These are phyloP conservation scores for Porogramme epimiltina DNA, from an alignment of 1,284 basidiomycete genomes.

Conservation along the genomic window DNA sequence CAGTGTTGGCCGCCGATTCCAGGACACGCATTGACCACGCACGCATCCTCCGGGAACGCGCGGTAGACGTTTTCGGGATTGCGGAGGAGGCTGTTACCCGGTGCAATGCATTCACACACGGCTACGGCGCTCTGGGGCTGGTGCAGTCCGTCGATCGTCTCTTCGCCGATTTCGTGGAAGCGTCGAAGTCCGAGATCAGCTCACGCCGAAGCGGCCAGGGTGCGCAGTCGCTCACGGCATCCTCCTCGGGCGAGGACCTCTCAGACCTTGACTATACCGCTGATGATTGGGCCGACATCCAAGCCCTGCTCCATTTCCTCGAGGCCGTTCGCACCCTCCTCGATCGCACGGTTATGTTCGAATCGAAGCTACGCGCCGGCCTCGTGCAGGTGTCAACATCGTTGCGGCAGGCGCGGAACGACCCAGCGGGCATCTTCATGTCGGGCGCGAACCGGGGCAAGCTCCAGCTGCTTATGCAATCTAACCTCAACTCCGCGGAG, in stretches of 20 bases:
- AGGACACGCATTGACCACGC: constrained; percentile 52
- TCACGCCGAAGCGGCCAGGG: constrained; percentile 36
- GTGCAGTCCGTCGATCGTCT: constrained; percentile 74
- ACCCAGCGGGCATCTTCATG: constrained; percentile 54
- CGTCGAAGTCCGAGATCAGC: constrained; percentile 57
- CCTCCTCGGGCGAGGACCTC: constrained; percentile 55
- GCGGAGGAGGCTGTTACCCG: constrained; percentile 80
- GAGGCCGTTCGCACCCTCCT: constrained; percentile 72
- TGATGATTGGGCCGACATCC: constrained; percentile 87
- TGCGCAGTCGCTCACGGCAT: constrained; percentile 31
- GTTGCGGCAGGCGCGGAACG: constrained; percentile 56
- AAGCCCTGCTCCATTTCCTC: constrained; percentile 80
- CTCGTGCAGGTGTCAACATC: constrained; percentile 60
- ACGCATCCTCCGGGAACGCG: constrained; percentile 69
- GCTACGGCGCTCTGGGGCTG: constrained; percentile 77
- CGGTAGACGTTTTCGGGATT: constrained; percentile 71
- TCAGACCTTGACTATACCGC: constrained; percentile 84
- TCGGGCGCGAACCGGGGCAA: constrained; percentile 71
- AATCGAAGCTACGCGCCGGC: constrained; percentile 61
- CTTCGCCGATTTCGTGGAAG: constrained; percentile 67
- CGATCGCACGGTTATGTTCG: constrained; percentile 69
- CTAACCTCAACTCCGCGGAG: constrained; percentile 78
- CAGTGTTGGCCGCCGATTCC: constrained; percentile 36
- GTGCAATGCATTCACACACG: constrained; percentile 82
- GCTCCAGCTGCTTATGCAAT: constrained; percentile 76